Evolutionary conservation across 352 stramenopile genomes (phyloP), one percentile per base, ranked within the genome.

Genomic region (Globisporangium perplexum): DNA sequence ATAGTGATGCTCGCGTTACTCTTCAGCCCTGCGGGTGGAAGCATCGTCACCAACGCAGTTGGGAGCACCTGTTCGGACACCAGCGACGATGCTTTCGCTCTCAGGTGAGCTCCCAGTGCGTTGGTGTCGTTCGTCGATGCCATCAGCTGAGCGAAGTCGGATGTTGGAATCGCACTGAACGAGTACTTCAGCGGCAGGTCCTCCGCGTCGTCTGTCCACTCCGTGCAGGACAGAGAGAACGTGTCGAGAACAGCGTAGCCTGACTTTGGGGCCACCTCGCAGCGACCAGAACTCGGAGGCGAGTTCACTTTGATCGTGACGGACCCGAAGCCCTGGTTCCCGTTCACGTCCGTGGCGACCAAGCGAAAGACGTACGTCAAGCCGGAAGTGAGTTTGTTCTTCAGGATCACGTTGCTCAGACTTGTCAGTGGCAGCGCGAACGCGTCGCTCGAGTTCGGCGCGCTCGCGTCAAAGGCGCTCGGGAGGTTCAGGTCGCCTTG

Each of bases 291-390:
- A 10, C 76, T 63, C 14, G 81, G 81, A 0, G 81, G 78, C 0
- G 74, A 62, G 58, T 92, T 88, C 8, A 92, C 76, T 2, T 63
- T 39, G 24, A 92, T 64, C 4, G 60, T 63, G 2, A 85, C 56
- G 1, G 71, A 60, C 0, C 68, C 74, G 58, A 84, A 92, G 24
- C 78, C 81, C 1, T 54, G 45, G 41, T 79, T 84, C 10, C 69
- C 71, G 41, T 71, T 80, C 30, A 77, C 65, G 20, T 90, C 77
- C 0, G 53, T 76, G 0, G 78, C 81, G 0, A 80, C 50, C 1
- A 88, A 65, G 1, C 78, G 74, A n/a, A 92, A 78, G 4, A 68
- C 59, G 55, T 92, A 92, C 23, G 66, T 82, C 15, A 86, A 59
- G n/a, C 78, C 81, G 2, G 76, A 42, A 1, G 78, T 88, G 20